phyloP scores from a whole-genome alignment of 257 asterid species.

The Schizonepeta tenuifolia region DNA sequence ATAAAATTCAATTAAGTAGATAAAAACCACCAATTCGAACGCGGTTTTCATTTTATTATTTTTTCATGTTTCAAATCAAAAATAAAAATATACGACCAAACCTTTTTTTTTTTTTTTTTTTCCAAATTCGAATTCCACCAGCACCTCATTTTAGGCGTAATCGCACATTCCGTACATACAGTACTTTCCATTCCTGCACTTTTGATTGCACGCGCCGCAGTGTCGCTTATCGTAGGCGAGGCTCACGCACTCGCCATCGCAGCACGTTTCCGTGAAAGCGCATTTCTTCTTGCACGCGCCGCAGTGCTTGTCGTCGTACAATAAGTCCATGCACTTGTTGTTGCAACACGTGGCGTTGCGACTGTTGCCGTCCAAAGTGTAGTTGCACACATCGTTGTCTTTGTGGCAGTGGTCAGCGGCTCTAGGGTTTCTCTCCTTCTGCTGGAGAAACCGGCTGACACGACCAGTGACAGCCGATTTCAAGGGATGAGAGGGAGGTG shows the following conservation, averaged over 20 bases:
- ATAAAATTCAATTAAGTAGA: not conserved
- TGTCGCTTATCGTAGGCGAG: conserved; percentile 60
- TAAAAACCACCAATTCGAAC: conserved; percentile 31
- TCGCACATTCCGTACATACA: conserved; percentile 70
- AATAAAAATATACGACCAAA: conserved; percentile 4
- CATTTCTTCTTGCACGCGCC: conserved; percentile 73
- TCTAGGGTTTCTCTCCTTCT: conserved; percentile 50
- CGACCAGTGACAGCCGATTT: conserved; percentile 17
- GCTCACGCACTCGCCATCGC: conserved; percentile 65
- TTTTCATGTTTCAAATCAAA: not conserved
- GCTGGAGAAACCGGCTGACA: conserved; percentile 55
- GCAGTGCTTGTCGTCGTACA: conserved; percentile 50
- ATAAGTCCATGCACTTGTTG: conserved; percentile 64
- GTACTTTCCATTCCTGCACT: conserved; percentile 50
- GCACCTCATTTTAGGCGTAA: conserved; percentile 41
- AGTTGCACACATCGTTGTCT: conserved; percentile 50
- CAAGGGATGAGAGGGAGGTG: not conserved
- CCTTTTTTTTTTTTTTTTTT: not conserved
- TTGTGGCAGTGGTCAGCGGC: conserved; percentile 65
- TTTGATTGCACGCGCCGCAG: conserved; percentile 55
- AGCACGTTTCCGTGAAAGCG: conserved; percentile 48
- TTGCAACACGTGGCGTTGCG: conserved; percentile 67
- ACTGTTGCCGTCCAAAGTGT: conserved; percentile 37
- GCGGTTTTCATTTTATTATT: conserved; percentile 32
- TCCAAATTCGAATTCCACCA: not conserved